A percentile compares a stretch with the other conserved stretches of the same genome.
phyloP scores from a whole-genome alignment of 805 yeast species.

The Hyphopichia homilentoma region DNA sequence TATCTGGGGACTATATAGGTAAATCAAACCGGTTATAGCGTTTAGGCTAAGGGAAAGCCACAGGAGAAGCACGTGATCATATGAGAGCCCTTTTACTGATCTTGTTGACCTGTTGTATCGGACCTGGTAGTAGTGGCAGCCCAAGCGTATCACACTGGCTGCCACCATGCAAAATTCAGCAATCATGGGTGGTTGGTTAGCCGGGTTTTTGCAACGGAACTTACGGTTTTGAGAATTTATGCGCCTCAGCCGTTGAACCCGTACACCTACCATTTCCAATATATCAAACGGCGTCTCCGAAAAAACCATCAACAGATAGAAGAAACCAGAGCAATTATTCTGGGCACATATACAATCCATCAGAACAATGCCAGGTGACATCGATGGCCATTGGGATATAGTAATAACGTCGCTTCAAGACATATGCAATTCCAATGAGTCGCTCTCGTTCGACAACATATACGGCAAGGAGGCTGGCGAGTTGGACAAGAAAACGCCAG shows the following conservation, averaged over 20 bases:
- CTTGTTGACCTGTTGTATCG: slow-evolving; percentile 20
- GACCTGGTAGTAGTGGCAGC: slow-evolving; percentile 6
- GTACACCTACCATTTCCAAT: too few species aligned
- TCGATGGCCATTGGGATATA: slow-evolving; percentile 68
- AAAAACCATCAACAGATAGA: neutral
- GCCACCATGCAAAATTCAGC: neutral
- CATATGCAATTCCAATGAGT: slow-evolving; percentile 59
- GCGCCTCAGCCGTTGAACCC: too few species aligned
- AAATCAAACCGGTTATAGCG: slow-evolving; percentile 1
- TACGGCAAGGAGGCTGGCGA: slow-evolving; percentile 20
- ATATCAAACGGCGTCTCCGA: too few species aligned
- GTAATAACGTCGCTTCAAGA: slow-evolving; percentile 67
- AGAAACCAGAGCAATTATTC: too few species aligned
- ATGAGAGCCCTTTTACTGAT: slow-evolving; percentile 36
- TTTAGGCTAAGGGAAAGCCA: slow-evolving; percentile 6
- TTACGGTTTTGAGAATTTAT: too few species aligned
- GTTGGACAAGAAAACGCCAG: slow-evolving; percentile 27
- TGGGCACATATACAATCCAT: too few species aligned
- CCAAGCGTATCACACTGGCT: neutral
- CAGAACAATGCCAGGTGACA: slow-evolving; percentile 13
- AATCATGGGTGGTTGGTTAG: too few species aligned
- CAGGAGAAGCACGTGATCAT: slow-evolving; percentile 22
- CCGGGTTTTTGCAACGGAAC: too few species aligned
- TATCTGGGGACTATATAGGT: neutral
- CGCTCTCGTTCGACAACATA: slow-evolving; percentile 45